These are phyloP conservation scores for Aspergillus nidulans DNA, from an alignment of 495 filamentous ascomycete genomes.

Conservation along the genomic window DNA sequence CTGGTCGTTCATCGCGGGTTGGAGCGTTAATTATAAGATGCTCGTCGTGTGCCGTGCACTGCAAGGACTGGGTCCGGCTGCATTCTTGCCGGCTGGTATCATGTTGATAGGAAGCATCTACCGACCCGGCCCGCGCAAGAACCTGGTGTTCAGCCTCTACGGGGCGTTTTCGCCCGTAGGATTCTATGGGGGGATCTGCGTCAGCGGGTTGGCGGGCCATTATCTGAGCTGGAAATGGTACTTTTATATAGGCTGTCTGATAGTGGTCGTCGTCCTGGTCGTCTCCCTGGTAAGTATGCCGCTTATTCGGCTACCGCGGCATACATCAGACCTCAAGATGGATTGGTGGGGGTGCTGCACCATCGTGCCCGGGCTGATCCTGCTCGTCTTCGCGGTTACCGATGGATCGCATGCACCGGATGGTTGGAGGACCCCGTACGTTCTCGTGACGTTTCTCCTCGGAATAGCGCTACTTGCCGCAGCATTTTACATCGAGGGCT, in stretches of 20 bases:
- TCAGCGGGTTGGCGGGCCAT: conserved; percentile 4
- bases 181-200: conserved; percentile 11
- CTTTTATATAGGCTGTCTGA: conserved; percentile 6
- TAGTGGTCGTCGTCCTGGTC: not conserved
- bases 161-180: conserved; percentile 12
- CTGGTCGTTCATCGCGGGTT: conserved; percentile 9
- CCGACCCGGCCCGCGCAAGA: conserved; percentile 12
- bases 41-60: conserved; percentile 13
- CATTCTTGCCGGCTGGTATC: conserved; percentile 6
- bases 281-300: conserved; percentile 2
- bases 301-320: not conserved
- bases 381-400: conserved; percentile 3
- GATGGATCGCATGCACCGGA: conserved; percentile 9
- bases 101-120: conserved; percentile 12
- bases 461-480: conserved; percentile 4
- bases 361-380: conserved; percentile 5
- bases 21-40: conserved; percentile 5
- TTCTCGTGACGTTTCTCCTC: conserved; percentile 4
- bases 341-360: conserved; percentile 11
- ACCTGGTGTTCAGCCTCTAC: conserved; percentile 14
- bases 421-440: conserved; percentile 9
- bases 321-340: not conserved
- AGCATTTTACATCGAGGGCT: conserved; percentile 10
- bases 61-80: conserved; percentile 9
- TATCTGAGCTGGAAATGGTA: conserved; percentile 11